These are phyloP conservation scores for Backusella westeae DNA, from an alignment of 192 early-diverging fungal genomes.

Conservation along the genomic window DNA sequence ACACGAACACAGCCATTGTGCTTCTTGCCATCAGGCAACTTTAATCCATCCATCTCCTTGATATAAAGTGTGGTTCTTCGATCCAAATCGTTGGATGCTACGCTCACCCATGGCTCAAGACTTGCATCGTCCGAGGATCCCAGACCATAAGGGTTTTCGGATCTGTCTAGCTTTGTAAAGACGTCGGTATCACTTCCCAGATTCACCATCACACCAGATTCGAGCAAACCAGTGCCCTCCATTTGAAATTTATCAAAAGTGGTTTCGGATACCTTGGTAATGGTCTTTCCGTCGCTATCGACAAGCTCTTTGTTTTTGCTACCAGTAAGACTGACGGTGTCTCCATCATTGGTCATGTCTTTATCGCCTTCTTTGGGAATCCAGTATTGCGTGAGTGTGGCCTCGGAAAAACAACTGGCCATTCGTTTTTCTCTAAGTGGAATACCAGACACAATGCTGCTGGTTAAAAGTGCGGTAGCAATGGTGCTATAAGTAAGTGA, in stretches of 20 bases:
- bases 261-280: constrained; percentile 28
- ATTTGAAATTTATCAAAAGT: constrained; percentile 40
- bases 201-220: constrained; percentile 32
- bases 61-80: constrained; percentile 34
- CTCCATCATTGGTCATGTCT: constrained; percentile 38
- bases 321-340: constrained; percentile 20
- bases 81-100: constrained; percentile 38
- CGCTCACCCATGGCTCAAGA: constrained; percentile 36
- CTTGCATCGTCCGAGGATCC: constrained; percentile 13
- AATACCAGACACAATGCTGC: neutral
- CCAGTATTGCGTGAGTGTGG: constrained; percentile 32
- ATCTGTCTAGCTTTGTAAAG: constrained; percentile 24
- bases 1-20: constrained; percentile 47
- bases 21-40: constrained; percentile 29
- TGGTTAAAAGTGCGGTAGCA: neutral
- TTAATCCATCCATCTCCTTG: constrained; percentile 28
- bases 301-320: constrained; percentile 14
- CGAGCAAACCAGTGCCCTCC: constrained; percentile 38
- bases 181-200: neutral
- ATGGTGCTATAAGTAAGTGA: neutral
- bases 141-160: constrained; percentile 25
- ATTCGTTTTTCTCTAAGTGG: neutral
- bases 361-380: constrained; percentile 38
- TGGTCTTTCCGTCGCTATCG: constrained; percentile 13
- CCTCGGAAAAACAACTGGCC: neutral